These are phyloP conservation scores for Marvania coccoides DNA, from an alignment of 139 green algal species.

Conservation along the genomic window DNA sequence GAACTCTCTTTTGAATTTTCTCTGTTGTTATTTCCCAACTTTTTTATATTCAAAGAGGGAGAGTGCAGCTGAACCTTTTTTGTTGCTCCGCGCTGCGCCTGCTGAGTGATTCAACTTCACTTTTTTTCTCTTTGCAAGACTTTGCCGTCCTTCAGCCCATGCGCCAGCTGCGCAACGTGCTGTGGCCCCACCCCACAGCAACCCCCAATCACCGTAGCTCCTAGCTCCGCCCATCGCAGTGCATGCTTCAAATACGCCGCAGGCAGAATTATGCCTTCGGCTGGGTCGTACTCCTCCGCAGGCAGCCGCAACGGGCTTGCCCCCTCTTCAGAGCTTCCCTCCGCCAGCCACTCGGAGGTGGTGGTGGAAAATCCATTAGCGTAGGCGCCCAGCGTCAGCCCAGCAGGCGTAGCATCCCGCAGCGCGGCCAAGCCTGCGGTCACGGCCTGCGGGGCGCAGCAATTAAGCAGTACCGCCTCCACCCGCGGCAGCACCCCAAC, in stretches of 20 bases:
- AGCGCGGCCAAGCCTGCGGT: constrained; percentile 7
- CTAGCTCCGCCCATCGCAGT: constrained; percentile 15
- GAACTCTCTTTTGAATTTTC: neutral
- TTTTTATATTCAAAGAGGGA: neutral
- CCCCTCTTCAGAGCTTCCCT: neutral
- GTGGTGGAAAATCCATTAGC: constrained; percentile 56
- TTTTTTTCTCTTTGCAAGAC: neutral
- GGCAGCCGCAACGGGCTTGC: neutral
- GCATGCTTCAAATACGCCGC: constrained; percentile 37
- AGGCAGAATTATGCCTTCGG: constrained; percentile 27
- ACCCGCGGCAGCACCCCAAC: constrained; percentile 28
- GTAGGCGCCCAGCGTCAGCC: constrained; percentile 37
- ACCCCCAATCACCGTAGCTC: constrained; percentile 46
- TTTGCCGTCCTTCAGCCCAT: neutral
- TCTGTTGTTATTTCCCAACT: neutral
- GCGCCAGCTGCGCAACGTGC: constrained; percentile 27
- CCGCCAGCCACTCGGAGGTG: constrained; percentile 45
- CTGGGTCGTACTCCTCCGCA: constrained; percentile 8
- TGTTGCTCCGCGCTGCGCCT: neutral
- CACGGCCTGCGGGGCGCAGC: constrained; percentile 6
- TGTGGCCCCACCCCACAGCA: constrained; percentile 52
- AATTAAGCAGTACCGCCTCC: constrained; percentile 40
- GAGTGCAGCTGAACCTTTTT: neutral
- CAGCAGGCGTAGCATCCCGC: neutral
- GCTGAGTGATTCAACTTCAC: neutral